Conservation (phyloP, 345 rosid species). For the Leavenworthia alabamica region DNA sequence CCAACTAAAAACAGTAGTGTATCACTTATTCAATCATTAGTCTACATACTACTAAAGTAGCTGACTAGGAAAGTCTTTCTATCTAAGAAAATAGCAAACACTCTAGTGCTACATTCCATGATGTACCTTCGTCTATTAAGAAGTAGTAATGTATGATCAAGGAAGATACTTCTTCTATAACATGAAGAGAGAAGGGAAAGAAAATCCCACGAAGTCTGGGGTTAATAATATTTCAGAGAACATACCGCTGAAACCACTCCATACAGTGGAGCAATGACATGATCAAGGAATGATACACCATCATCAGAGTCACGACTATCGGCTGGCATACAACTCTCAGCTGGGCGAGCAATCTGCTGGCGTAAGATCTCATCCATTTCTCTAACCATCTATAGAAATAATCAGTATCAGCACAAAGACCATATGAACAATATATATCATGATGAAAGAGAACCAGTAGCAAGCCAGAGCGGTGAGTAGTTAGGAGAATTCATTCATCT, state of each 20-base stretch:
- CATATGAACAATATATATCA: neutral
- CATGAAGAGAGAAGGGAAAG: constrained; percentile 1
- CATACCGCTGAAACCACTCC: constrained; percentile 86
- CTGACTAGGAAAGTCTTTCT: neutral
- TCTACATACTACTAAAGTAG: constrained; percentile 4
- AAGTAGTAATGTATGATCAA: constrained; percentile 14
- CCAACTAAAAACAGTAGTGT: constrained; percentile 12
- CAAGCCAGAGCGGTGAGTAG: neutral
- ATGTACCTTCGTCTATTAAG: neutral
- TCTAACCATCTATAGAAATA: constrained; percentile 65
- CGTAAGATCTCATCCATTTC: constrained; percentile 85
- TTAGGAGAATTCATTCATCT: neutral
- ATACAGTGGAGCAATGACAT: constrained; percentile 72
- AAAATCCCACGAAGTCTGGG: neutral
- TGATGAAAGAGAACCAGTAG: neutral
- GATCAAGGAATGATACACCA: constrained; percentile 73
- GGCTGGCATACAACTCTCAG: constrained; percentile 69
- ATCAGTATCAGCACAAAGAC: constrained; percentile 6
- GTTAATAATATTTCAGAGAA: constrained; percentile 11
- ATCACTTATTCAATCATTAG: neutral
- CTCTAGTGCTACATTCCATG: neutral
- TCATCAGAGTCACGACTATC: constrained; percentile 51
- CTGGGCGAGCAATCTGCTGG: constrained; percentile 66
- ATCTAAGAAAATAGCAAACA: neutral
- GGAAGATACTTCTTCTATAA: neutral